Base-by-base conservation (phyloP, 441 rosid genomes). In the Euphorbia schlechtendalii region DNA sequence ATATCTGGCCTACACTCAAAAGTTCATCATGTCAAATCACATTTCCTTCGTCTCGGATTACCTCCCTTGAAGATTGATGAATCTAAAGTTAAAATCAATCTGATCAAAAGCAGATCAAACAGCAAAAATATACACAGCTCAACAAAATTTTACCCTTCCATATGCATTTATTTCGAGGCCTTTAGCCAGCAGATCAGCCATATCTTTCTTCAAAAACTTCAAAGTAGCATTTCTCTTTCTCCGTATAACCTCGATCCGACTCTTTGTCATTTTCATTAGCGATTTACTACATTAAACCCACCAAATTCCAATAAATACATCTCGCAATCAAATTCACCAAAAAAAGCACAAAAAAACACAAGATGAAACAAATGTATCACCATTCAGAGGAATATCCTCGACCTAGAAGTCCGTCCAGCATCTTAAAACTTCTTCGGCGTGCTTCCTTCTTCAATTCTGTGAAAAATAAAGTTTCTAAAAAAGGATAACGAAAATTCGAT, bases 121-220 rank as follows among this genome's bases (percentile, higher is more conserved):
- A 68, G 20, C 22, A 15, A 56, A 6, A 18, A 52, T 56, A n/a
- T 46, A 53, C 25, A 5, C 41, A 32, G 8, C 18, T 46, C 24
- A 14, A 43, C 21, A 27, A 45, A 8, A 32, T 63, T 27, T 56
- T 75, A 90, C 97, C 77, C 97, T 81, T 69, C 82, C 91, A 67
- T 69, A 88, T 63, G 96, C 99, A 59, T 87, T 83, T 67, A 75
- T 71, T 56, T 93, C 99, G 34, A 83, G 97, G 21, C 96, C 96
- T 75, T 87, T 86, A 64, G 80, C 72, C 25, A 93, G 78, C 71
- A 93, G 92, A 88, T 90, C 97, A 73, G 93, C 96, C 48, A 90
- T 76, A 57, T 90, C 99, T 71, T 83, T 81, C 86, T 86, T 93
- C 65, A 93, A 66, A 76, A 86, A 87, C 86, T 79, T 93, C 75